Evolutionary conservation across 2,329 filamentous ascomycete genomes (phyloP), one percentile per base, ranked within the genome.

Genomic region (Pseudocercospora fuligena): DNA sequence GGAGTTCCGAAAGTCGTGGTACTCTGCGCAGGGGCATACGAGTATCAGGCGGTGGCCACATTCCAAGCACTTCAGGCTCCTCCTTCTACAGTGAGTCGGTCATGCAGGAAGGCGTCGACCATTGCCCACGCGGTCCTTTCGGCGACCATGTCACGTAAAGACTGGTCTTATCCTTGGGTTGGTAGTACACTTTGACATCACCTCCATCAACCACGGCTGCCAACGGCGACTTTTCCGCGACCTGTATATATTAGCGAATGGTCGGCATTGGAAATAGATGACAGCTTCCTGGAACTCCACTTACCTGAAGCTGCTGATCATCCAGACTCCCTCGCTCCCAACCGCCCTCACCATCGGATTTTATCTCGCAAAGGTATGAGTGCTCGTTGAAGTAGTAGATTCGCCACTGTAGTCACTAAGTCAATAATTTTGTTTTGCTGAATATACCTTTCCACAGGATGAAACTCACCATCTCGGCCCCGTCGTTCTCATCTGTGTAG

Each of bases 181-280:
- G 56, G 19, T 43, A 58, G 56, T 58, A 58, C 19, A 58, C 56
- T n/a, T 58, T 58, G 56, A 58, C 56, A 58, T 58, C 56, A 19
- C 19, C 19, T 11, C 23, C 33, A n/a, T 58, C 56, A 7, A 58
- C 56, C 14, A 58, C 56, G 4, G 56, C 56, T 23, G 56, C 56
- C n/a, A 58, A 19, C 3, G 56, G 56, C 11, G 56, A 58, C 19
- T 58, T 58, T n/a, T 58, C 31, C 6, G 56, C 56, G 29, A 58
- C 56, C 56, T 58, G 25, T 25, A 25, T 8, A 56, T 27, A 16
- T 51, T 9, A 51, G 47, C 47, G 7, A 12, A 7, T 2, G 47
- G 5, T 51, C 14, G 21, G 9, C 3, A 27, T 51, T 1, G 1
- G 16, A 19, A 6, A 19, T 3, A 6, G 6, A 27, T 3, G 47